Evolutionary conservation across 2,329 filamentous ascomycete species (phyloP), one percentile per base, ranked within the genome.

Genomic region (Aspergillus terreus): DNA sequence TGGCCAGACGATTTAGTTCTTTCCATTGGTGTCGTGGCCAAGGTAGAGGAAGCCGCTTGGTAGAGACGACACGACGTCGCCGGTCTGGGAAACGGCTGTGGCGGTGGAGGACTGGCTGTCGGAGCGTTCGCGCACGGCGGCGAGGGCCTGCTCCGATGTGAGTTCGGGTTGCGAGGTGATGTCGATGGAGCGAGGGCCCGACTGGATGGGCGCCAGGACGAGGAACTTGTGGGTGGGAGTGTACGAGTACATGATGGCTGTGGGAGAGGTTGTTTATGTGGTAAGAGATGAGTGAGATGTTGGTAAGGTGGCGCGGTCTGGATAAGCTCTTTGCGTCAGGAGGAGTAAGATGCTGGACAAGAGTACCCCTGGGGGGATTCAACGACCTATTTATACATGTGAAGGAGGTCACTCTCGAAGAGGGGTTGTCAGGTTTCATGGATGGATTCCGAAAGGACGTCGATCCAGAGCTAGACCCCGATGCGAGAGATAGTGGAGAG

Each of bases 141-240:
- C 38, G 14, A 25, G 19, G 30, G 47, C 38, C 44, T n/a, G 35
- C 46, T 47, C 53, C 35, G 57, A 57, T 41, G n/a, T 23, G 11
- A 47, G 27, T 48, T 58, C 35, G 42, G 45, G 47, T 44, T 59
- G 54, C 44, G 61, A 56, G 46, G 58, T 61, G 46, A 54, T 54
- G 38, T 23, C 49, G 45, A 58, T 55, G 47, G 60, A 53, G 49
- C 62, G 55, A 23, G 66, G 65, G 46, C 61, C 63, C 35, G 56
- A 65, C 54, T 68, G 62, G 36, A 56, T 63, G 43, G 65, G 66
- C 44, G 66, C 65, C 55, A 68, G 52, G 44, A 69, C 60, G 53
- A 69, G 62, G 57, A 67, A 69, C 48, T 63, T 63, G 56, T 55
- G 50, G 52, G 62, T 58, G 50, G 65, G 56, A 49, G 65, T 64